Evolutionary conservation across 768 basidiomycete genomes (phyloP).

Genomic region (Tubosaeta sp.): DNA sequence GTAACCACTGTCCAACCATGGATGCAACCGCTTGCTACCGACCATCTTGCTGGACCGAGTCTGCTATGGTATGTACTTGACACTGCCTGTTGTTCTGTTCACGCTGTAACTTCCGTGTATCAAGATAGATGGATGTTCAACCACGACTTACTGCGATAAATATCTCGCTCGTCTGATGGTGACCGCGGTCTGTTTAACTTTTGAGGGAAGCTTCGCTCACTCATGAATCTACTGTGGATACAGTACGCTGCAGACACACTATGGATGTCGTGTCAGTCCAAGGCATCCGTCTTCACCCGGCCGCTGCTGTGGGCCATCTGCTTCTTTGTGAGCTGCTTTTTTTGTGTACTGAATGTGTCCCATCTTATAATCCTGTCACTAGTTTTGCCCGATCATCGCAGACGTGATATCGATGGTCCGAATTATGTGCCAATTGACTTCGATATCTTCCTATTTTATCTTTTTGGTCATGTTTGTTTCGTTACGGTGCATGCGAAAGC

Average conservation of each 20-base stretch:
- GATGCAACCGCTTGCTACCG: constrained; percentile 1
- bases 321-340: constrained; percentile 17
- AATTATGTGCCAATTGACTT: constrained; percentile 12
- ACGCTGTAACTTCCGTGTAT: not conserved
- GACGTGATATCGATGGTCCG: constrained; percentile 19
- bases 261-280: constrained; percentile 4
- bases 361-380: not conserved
- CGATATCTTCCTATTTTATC: constrained; percentile 12
- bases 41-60: not conserved
- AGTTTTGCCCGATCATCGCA: constrained; percentile 21
- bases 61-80: constrained; percentile 8
- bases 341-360: not conserved
- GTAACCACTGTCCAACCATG: constrained; percentile 4
- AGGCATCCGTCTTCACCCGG: not conserved
- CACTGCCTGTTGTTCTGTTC: not conserved
- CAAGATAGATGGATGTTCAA: constrained; percentile 8
- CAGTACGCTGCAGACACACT: constrained; percentile 1
- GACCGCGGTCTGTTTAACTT: not conserved
- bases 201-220: not conserved
- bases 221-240: not conserved
- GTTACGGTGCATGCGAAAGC: not conserved
- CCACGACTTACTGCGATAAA: not conserved
- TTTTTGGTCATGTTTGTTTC: constrained; percentile 5
- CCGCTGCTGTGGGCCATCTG: constrained; percentile 15
- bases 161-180: constrained; percentile 3